phyloP scores from a whole-genome alignment of 768 basidiomycete genomes.

The Mycena venus region DNA sequence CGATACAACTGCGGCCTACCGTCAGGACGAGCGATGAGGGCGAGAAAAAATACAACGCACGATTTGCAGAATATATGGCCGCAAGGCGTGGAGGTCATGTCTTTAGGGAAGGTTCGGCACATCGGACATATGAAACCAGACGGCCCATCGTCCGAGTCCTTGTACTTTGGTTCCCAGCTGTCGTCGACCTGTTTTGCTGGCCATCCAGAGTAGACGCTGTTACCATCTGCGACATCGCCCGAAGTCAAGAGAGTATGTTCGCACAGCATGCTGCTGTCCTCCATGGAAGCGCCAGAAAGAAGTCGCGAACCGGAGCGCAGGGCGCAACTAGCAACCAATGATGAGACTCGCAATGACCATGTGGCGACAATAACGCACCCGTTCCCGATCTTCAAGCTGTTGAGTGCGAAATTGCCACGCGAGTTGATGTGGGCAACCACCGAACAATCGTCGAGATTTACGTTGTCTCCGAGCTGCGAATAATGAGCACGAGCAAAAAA shows the following conservation, averaged over 20 bases:
- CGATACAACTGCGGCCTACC: constrained; percentile 29
- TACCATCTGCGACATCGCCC: constrained; percentile 59
- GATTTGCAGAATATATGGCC: constrained; percentile 45
- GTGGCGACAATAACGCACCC: constrained; percentile 39
- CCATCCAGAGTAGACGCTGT: constrained; percentile 58
- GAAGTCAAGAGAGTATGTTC: constrained; percentile 63
- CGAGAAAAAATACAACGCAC: constrained; percentile 4
- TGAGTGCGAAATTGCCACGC: constrained; percentile 59
- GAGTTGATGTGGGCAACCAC: constrained; percentile 65
- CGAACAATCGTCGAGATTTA: constrained; percentile 60
- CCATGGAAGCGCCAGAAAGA: constrained; percentile 65
- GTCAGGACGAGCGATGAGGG: neutral
- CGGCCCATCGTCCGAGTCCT: constrained; percentile 28
- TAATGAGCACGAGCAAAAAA: neutral
- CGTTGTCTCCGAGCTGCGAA: constrained; percentile 55
- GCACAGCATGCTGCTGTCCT: constrained; percentile 61
- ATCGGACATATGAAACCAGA: constrained; percentile 45
- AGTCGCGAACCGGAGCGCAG: constrained; percentile 61
- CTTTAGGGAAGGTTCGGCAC: constrained; percentile 47
- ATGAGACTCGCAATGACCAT: too few relatives aligned
- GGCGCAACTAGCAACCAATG: constrained; percentile 51
- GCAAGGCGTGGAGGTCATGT: constrained; percentile 45
- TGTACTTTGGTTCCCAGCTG: constrained; percentile 33
- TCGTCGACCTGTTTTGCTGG: constrained; percentile 50
- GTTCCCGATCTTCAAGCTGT: constrained; percentile 55